Evolutionary conservation across 2,329 filamentous ascomycete genomes (phyloP), one percentile per base, ranked within the genome.

Genomic region (Leptosphaerulina australis): DNA sequence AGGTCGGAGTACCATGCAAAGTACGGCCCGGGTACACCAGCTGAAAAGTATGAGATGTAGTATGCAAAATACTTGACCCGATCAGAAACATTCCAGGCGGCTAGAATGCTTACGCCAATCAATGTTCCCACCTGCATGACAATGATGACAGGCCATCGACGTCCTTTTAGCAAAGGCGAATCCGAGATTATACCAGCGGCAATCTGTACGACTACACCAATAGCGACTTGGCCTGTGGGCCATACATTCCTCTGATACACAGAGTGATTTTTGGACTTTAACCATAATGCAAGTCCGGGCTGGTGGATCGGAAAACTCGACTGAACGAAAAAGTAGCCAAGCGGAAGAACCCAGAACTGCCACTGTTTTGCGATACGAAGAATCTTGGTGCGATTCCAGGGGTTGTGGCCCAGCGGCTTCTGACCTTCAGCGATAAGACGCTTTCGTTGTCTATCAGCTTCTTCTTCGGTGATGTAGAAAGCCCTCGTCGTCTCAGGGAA

Each of bases 321-420:
- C 36, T 59, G 59, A 1, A 71, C 76, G 56, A 58, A 78, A 72
- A 76, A 76, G 52, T 79, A 79, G 36, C 73, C 77, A 3, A 73
- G 62, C 1, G 79, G 71, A 36, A 79, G 76, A 0, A 79, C 68
- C 72, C 73, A 80, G 14, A 79, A 79, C 53, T 79, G 77, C 77
- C 77, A 80, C 5, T 77, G 68, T 24, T 65, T 64, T 4, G 76
- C 56, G 1, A 73, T 73, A 10, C 74, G 66, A 49, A 74, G 73
- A 40, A 79, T 74, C 2, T 79, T 77, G 38, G 73, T 72, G 0
- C 74, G 47, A 9, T 43, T 60, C 62, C 62, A 67, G 0, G 60
- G 62, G 37, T 79, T 59, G 31, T 75, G 75, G 0, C 74, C 74
- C 0, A 78, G 73, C 3, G 66, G 64, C 24, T 66, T 63, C 25